These are phyloP conservation scores for Mycogone perniciosa DNA, from an alignment of 2,329 filamentous ascomycete species.

Conservation along the genomic window DNA sequence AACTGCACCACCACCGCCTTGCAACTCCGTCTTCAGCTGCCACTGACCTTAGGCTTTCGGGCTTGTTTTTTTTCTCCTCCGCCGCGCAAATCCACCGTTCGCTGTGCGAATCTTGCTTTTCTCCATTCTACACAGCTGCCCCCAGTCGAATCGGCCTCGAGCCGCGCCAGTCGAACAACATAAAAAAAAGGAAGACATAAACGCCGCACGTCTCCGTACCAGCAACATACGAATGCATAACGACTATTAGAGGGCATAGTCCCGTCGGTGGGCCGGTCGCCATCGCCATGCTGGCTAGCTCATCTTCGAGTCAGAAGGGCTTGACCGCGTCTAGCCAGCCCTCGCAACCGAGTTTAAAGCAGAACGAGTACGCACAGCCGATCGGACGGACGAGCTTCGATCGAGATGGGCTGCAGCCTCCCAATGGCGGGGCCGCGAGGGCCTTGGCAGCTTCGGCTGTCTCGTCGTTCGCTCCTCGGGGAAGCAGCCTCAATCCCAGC, in stretches of 20 bases:
- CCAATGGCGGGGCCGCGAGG: slow-evolving; percentile 38
- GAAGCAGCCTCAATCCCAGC: slow-evolving; percentile 63
- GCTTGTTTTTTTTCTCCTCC: neutral
- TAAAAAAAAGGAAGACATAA: neutral
- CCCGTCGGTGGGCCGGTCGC: slow-evolving; percentile 31
- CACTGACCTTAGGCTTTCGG: neutral
- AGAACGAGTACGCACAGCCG: slow-evolving; percentile 28
- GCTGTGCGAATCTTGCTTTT: neutral
- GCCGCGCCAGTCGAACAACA: neutral
- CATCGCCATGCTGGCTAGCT: slow-evolving; percentile 28
- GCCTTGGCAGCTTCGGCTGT: slow-evolving; percentile 48
- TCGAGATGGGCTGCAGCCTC: slow-evolving; percentile 49
- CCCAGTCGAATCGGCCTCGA: slow-evolving; percentile 4
- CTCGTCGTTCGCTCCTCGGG: slow-evolving; percentile 56
- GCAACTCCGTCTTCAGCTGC: neutral
- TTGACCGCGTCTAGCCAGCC: slow-evolving; percentile 27
- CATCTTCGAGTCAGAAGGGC: slow-evolving; percentile 26
- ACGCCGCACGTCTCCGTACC: slow-evolving; percentile 1
- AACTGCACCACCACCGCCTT: neutral
- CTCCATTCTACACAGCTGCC: neutral
- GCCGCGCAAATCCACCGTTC: neutral
- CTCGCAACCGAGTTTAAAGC: slow-evolving; percentile 30
- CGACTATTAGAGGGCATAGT: slow-evolving; percentile 31
- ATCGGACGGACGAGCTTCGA: slow-evolving; percentile 44
- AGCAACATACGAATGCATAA: slow-evolving; percentile 31